Evolutionary conservation across 768 basidiomycete genomes (phyloP).

Genomic region (Termitomyces sp.): DNA sequence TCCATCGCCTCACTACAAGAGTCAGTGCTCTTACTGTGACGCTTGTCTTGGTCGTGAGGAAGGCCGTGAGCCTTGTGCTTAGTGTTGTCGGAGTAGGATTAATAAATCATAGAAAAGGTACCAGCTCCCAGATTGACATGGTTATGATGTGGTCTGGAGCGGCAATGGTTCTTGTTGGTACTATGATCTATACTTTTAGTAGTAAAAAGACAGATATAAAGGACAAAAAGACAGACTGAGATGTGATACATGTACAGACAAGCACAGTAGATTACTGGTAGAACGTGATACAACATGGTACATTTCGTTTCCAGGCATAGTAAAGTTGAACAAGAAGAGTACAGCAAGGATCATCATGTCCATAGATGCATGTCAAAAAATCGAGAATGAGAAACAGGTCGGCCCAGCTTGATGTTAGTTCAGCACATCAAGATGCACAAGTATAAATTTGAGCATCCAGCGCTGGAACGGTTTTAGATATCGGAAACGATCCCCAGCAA

Average conservation of each 20-base stretch:
- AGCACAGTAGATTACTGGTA: background rate
- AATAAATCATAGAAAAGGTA: constrained; percentile 13
- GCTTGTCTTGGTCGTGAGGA: constrained; percentile 74
- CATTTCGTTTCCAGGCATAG: background rate
- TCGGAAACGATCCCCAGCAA: background rate
- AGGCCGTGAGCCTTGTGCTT: constrained; percentile 70
- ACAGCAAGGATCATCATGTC: background rate
- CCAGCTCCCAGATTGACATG: constrained; percentile 26
- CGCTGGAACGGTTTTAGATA: background rate
- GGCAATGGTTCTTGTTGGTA: constrained; percentile 61
- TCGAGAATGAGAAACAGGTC: background rate
- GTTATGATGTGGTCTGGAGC: constrained; percentile 66
- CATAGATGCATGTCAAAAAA: background rate
- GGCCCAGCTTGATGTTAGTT: background rate
- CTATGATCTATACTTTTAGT: constrained; percentile 57
- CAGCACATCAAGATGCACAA: background rate
- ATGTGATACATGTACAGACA: background rate
- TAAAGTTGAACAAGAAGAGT: background rate
- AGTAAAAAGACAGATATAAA: constrained; percentile 19
- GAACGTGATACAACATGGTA: background rate
- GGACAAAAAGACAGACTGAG: constrained; percentile 12
- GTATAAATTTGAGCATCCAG: background rate
- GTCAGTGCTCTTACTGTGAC: constrained; percentile 74
- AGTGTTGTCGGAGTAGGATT: constrained; percentile 49
- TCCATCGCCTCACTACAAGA: constrained; percentile 76